Conservation (phyloP, 2,329 filamentous ascomycete species). For the Talaromyces sp. region DNA sequence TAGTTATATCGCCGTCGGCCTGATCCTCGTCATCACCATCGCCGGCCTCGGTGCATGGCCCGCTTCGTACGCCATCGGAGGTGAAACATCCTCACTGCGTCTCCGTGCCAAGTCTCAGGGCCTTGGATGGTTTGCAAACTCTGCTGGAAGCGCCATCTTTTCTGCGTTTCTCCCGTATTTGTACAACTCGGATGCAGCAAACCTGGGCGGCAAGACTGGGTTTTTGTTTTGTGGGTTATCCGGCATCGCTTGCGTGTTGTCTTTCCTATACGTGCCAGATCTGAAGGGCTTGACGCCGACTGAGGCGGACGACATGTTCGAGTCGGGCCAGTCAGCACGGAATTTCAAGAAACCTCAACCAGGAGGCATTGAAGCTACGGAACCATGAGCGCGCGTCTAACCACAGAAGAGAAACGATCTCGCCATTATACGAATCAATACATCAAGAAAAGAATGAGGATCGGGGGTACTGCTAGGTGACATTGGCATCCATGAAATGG, state of each 20-base stretch:
- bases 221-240: not conserved
- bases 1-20: not conserved
- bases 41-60: constrained; percentile 28
- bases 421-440: too few relatives aligned
- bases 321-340: constrained; percentile 10
- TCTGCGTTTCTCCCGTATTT: constrained; percentile 45
- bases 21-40: constrained; percentile 40
- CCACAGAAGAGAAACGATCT: too few relatives aligned
- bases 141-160: constrained; percentile 35
- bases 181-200: constrained; percentile 15
- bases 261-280: constrained; percentile 47
- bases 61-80: constrained; percentile 26
- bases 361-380: not conserved
- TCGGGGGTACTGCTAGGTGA: too few relatives aligned
- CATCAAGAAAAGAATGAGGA: too few relatives aligned
- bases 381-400: too few relatives aligned
- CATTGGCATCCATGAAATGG: too few relatives aligned
- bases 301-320: constrained; percentile 42
- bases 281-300: constrained; percentile 44
- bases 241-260: constrained; percentile 21
- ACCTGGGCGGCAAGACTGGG: not conserved
- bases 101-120: constrained; percentile 30
- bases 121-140: constrained; percentile 36
- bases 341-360: not conserved
- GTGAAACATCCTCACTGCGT: constrained; percentile 24